These are phyloP conservation scores for Fraxinus nigra DNA, from an alignment of 305 asterid genomes.

Conservation along the genomic window DNA sequence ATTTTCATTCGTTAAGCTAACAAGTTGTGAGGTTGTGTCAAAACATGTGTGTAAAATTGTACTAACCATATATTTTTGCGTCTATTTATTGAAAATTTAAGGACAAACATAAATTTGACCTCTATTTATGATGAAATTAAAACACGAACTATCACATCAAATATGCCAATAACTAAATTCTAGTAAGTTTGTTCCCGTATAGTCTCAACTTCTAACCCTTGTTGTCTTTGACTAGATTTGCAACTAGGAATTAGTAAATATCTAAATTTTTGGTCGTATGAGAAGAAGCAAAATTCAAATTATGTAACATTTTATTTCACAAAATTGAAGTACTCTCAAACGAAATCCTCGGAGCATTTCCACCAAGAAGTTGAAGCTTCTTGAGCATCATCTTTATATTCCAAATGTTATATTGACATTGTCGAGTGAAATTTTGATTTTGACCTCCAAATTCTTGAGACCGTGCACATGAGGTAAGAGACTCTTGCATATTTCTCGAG, in stretches of 20 bases:
- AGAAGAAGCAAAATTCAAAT: not conserved
- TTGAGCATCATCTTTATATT: not conserved
- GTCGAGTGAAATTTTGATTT: not conserved
- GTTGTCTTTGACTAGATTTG: not conserved
- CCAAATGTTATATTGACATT: not conserved
- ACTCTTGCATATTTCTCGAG: not conserved
- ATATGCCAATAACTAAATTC: not conserved
- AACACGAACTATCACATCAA: not conserved
- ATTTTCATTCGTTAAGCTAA: not conserved
- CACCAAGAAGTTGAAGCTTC: not conserved
- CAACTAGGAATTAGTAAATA: not conserved
- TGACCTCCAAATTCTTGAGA: not conserved
- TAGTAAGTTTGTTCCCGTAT: not conserved
- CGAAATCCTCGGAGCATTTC: not conserved
- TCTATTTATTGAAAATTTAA: not conserved
- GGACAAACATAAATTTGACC: not conserved
- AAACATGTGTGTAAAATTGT: not conserved
- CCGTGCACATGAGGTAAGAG: not conserved
- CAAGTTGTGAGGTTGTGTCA: not conserved
- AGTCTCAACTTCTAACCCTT: not conserved
- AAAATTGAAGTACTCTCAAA: not conserved
- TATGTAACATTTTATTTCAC: not conserved
- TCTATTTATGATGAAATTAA: too few species aligned
- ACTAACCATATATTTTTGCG: not conserved
- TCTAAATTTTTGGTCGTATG: not conserved